Evolutionary conservation across 345 rosid species (phyloP), one percentile per base, ranked within the genome.

Genomic region (Rhizophora apiculata): DNA sequence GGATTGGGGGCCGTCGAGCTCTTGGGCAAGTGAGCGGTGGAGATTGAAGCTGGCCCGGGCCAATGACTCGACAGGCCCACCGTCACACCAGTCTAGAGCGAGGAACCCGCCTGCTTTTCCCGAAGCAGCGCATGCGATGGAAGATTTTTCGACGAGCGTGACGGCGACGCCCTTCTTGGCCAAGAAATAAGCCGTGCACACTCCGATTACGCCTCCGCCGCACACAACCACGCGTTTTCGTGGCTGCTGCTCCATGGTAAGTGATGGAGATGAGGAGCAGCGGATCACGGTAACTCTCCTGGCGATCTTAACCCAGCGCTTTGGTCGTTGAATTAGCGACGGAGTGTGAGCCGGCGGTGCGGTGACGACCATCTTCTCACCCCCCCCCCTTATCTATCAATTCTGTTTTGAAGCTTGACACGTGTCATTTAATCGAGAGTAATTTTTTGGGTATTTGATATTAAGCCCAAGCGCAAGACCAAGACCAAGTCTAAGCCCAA

Each of bases 21-120:
- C 92, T 54, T 81, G 83, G 5, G 97, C 78, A 58, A 93, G 91
- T 8, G 87, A 83, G 34, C 89, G 84, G 85, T 87, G 98, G 64
- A 93, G 93, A 72, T 83, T 78, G 82, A 90, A 93, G 87, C 97
- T 90, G 56, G 89, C 86, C 0, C 93, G 89, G 0, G 98, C 98
- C 18, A 93, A 83, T 31, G 81, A 52, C 19, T 71, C 73, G 68
- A 89, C 75, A 0, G 92, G 79, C 3, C 89, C 91, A 18, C 84
- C 85, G 74, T 91, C 98, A 69, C 97, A 93, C 98, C 96, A 90
- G 67, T 90, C 98, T 0, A 84, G 68, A 49, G 96, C 98, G 67
- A 93, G 93, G 75, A 90, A 93, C 2, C 98, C 98, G 10, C 92
- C 98, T 60, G 98, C 85, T 76, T 89, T 93, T 5, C 97, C 96